Percentiles rank a stretch among this genome's conserved stretches.
phyloP scores from a whole-genome alignment of 139 green algal species.

The Desmodesmus armatus region DNA sequence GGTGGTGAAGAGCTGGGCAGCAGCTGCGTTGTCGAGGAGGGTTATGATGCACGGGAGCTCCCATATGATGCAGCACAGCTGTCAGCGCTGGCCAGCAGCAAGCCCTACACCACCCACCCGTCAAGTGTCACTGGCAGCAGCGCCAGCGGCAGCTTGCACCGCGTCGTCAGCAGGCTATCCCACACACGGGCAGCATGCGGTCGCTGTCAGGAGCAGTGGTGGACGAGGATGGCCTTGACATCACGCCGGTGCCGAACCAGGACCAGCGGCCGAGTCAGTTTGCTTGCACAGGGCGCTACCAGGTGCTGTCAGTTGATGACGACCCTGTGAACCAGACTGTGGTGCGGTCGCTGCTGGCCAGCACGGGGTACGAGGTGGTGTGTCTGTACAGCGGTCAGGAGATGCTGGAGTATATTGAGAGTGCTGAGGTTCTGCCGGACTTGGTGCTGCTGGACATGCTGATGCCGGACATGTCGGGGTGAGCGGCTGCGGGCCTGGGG shows the following conservation, averaged over 20 bases:
- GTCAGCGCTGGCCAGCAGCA: slow-evolving; percentile 51
- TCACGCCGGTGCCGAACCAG: not conserved
- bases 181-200: not conserved
- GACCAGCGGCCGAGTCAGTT: slow-evolving; percentile 31
- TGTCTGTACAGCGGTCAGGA: slow-evolving; percentile 33
- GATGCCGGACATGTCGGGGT: slow-evolving; percentile 60
- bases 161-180: too few relatives aligned
- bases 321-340: slow-evolving; percentile 64
- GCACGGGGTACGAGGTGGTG: slow-evolving; percentile 55
- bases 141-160: too few relatives aligned
- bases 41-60: slow-evolving; percentile 42
- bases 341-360: slow-evolving; percentile 51
- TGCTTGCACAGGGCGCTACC: slow-evolving; percentile 25
- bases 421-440: slow-evolving; percentile 55
- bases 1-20: too few relatives aligned
- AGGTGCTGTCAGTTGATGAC: slow-evolving; percentile 65
- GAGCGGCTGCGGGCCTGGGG: too few relatives aligned
- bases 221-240: too few relatives aligned
- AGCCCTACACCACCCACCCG: slow-evolving; percentile 39
- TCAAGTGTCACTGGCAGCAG: not conserved
- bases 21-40: not conserved
- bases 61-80: slow-evolving; percentile 60
- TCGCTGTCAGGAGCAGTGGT: too few relatives aligned
- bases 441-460: slow-evolving; percentile 65
- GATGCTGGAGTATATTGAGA: slow-evolving; percentile 50